Conservation (phyloP, 768 basidiomycete genomes). For the Butyriboletus loyo region DNA sequence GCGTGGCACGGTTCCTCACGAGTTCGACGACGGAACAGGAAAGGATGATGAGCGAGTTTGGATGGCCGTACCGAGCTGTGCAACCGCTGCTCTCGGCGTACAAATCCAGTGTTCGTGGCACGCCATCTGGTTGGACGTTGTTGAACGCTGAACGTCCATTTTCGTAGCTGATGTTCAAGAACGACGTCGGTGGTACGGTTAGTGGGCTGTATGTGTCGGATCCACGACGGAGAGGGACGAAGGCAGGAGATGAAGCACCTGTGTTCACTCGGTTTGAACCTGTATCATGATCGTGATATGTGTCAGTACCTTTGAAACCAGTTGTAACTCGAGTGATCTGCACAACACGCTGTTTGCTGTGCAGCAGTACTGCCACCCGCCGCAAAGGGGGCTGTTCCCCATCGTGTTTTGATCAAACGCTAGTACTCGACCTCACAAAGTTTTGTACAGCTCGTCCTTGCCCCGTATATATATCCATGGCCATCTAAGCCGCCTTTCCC, state of each 20-base stretch:
- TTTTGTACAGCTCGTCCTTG: neutral
- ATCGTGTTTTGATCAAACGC: neutral
- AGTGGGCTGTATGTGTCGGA: conserved; percentile 20
- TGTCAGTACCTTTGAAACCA: neutral
- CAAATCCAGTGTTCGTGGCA: conserved; percentile 38
- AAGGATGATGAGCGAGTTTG: conserved; percentile 44
- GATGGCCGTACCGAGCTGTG: conserved; percentile 52
- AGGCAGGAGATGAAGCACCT: neutral
- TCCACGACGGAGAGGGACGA: conserved; percentile 16
- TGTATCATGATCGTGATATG: conserved; percentile 12
- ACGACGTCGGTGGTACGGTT: conserved; percentile 17
- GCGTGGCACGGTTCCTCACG: conserved; percentile 47
- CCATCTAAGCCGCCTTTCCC: neutral
- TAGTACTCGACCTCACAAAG: neutral
- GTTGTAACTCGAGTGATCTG: neutral
- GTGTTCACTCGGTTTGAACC: conserved; percentile 19
- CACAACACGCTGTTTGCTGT: neutral
- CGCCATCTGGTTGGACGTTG: neutral
- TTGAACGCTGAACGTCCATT: neutral
- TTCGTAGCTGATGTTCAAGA: conserved; percentile 20
- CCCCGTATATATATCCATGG: neutral
- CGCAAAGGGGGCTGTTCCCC: neutral
- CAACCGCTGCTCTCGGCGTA: conserved; percentile 41
- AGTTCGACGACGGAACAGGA: conserved; percentile 35
- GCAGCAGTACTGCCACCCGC: neutral